These are phyloP conservation scores for Aspergillus brunneoviolaceus DNA, from an alignment of 2,329 filamentous ascomycete species.

Conservation along the genomic window DNA sequence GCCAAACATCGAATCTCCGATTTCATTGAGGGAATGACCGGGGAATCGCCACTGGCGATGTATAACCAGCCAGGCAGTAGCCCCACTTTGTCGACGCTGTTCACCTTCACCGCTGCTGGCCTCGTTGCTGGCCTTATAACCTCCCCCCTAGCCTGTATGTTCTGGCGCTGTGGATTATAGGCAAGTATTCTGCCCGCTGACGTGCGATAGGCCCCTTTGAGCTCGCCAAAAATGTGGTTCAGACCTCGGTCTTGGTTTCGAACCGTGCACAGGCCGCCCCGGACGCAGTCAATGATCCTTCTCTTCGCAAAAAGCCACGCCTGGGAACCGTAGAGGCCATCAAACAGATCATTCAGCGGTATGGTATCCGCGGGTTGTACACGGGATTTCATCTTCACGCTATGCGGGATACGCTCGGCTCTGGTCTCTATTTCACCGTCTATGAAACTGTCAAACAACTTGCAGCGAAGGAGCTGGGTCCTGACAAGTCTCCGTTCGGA, in stretches of 20 bases:
- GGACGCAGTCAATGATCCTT: constrained; percentile 33
- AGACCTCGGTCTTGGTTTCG: constrained; percentile 49
- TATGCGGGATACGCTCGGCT: constrained; percentile 47
- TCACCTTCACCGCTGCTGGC: constrained; percentile 46
- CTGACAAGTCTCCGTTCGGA: constrained; percentile 44
- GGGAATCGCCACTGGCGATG: constrained; percentile 40
- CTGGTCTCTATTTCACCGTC: constrained; percentile 48
- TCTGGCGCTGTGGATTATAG: background rate
- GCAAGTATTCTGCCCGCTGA: background rate
- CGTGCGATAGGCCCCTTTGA: constrained; percentile 45
- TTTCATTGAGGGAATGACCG: constrained; percentile 41
- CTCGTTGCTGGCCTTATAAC: constrained; percentile 43
- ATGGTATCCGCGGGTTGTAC: constrained; percentile 46
- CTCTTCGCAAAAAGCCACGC: constrained; percentile 39
- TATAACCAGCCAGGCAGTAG: constrained; percentile 45
- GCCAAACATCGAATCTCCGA: constrained; percentile 44
- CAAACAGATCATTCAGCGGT: constrained; percentile 43
- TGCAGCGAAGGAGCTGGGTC: constrained; percentile 44
- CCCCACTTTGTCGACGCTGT: constrained; percentile 41
- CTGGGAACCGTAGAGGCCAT: constrained; percentile 45
- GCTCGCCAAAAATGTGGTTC: constrained; percentile 50
- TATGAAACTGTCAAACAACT: constrained; percentile 51
- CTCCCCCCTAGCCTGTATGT: constrained; percentile 46
- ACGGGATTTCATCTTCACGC: constrained; percentile 48
- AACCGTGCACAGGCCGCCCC: constrained; percentile 40